These are phyloP conservation scores for Pulveroboletus ravenelii DNA, from an alignment of 768 basidiomycete species.

Conservation along the genomic window DNA sequence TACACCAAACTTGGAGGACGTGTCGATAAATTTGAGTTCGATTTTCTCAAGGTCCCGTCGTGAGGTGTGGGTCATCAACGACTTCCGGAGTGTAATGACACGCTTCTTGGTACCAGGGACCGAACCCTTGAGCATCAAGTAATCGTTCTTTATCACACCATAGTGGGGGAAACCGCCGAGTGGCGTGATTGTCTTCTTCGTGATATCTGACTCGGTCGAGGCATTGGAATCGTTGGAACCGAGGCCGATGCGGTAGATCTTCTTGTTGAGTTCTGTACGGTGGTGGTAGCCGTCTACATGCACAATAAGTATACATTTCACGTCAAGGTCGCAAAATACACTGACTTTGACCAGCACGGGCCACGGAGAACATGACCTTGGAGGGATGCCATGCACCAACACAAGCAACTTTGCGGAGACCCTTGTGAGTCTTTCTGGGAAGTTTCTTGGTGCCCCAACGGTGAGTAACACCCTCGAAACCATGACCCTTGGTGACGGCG, in stretches of 20 bases:
- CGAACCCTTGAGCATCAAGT: constrained; percentile 93
- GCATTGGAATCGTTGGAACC: constrained; percentile 78
- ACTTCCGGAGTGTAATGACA: constrained; percentile 95
- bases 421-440: constrained; percentile 98
- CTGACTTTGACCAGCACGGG: constrained; percentile 98
- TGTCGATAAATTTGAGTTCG: constrained; percentile 97
- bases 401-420: constrained; percentile 99
- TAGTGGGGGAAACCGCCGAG: constrained; percentile 99
- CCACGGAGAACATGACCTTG: constrained; percentile 99
- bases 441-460: constrained; percentile 99
- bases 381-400: constrained; percentile 98
- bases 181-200: constrained; percentile 90
- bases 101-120: constrained; percentile 97
- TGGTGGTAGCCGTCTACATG: constrained; percentile 88
- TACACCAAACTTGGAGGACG: constrained; percentile 95
- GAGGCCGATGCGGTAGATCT: constrained; percentile 91
- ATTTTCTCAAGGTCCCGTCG: constrained; percentile 98
- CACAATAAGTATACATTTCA: not conserved
- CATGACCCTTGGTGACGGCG: constrained; percentile 98
- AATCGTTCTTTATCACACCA: constrained; percentile 98
- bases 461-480: constrained; percentile 99
- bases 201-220: constrained; percentile 91
- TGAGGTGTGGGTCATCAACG: constrained; percentile 93
- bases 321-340: constrained; percentile 16
- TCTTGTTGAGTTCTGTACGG: constrained; percentile 98